Evolutionary conservation across 345 rosid genomes (phyloP).

Genomic region (Gossypium stocksii): DNA sequence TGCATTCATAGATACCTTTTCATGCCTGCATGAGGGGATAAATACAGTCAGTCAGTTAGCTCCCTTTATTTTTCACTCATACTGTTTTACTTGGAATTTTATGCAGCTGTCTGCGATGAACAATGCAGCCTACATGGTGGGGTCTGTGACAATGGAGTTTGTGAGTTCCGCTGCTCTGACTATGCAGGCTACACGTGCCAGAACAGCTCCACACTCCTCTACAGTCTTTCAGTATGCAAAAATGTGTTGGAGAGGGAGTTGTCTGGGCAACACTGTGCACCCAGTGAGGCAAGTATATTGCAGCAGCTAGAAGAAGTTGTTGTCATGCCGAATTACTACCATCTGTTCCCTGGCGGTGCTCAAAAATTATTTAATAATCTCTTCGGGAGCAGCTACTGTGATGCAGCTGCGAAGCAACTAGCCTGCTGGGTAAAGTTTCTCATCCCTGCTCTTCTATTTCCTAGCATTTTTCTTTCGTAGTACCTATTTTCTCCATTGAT

Average conservation of each 20-base stretch:
- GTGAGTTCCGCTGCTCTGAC: slow-evolving; percentile 99
- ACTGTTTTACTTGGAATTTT: slow-evolving; percentile 7
- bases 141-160: slow-evolving; percentile 98
- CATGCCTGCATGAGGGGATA: neutral
- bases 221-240: slow-evolving; percentile 81
- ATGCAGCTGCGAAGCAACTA: slow-evolving; percentile 80
- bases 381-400: slow-evolving; percentile 74
- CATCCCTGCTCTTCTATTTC: neutral
- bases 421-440: slow-evolving; percentile 84
- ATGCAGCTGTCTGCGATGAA: slow-evolving; percentile 91
- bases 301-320: slow-evolving; percentile 98
- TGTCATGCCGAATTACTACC: slow-evolving; percentile 91
- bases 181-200: slow-evolving; percentile 97
- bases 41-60: neutral
- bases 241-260: slow-evolving; percentile 74
- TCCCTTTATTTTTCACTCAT: neutral
- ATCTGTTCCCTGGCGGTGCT: slow-evolving; percentile 82
- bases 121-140: slow-evolving; percentile 99
- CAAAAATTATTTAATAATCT: slow-evolving; percentile 66
- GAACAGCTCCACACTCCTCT: slow-evolving; percentile 80
- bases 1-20: neutral
- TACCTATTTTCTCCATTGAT: neutral
- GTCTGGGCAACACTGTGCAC: slow-evolving; percentile 88
- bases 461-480: neutral
- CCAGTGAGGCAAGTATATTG: slow-evolving; percentile 80